These are phyloP conservation scores for Diaporthe helianthi DNA, from an alignment of 2,329 filamentous ascomycete genomes.

Conservation along the genomic window DNA sequence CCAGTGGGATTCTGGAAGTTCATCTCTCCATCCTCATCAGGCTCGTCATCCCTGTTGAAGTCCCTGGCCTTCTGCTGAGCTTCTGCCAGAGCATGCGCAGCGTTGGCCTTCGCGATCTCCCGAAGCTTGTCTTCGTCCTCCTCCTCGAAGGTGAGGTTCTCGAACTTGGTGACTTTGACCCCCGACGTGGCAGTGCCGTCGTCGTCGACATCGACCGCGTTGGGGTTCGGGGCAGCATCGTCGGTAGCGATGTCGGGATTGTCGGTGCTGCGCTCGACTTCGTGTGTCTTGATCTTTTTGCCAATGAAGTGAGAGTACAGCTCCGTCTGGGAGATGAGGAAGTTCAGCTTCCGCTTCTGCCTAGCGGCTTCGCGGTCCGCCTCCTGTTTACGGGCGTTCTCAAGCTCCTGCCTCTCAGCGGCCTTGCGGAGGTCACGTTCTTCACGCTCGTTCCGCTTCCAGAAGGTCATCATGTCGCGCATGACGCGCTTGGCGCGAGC, in stretches of 20 bases:
- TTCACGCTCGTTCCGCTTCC: conserved; percentile 98
- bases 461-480: conserved; percentile 99
- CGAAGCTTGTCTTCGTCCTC: conserved; percentile 86
- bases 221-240: conserved; percentile 48
- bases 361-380: conserved; percentile 96
- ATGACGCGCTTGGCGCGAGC: conserved; percentile 96
- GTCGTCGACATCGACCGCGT: conserved; percentile 56
- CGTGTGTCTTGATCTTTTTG: conserved; percentile 98
- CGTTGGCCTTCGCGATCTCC: conserved; percentile 90
- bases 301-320: conserved; percentile 99
- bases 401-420: conserved; percentile 93
- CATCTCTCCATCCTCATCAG: conserved; percentile 94
- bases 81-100: conserved; percentile 93
- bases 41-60: conserved; percentile 80
- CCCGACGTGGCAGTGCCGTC: conserved; percentile 57
- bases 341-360: conserved; percentile 98
- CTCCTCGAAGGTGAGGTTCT: conserved; percentile 93
- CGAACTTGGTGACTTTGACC: conserved; percentile 87
- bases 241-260: conserved; percentile 74
- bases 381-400: conserved; percentile 95
- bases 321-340: conserved; percentile 98
- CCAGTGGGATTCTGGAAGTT: conserved; percentile 99
- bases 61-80: conserved; percentile 91
- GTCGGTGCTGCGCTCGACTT: conserved; percentile 89
- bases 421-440: conserved; percentile 93